Evolutionary conservation across 1,284 basidiomycete species (phyloP), one percentile per base, ranked within the genome.

Genomic region (Erythrobasidium hasegawianum): DNA sequence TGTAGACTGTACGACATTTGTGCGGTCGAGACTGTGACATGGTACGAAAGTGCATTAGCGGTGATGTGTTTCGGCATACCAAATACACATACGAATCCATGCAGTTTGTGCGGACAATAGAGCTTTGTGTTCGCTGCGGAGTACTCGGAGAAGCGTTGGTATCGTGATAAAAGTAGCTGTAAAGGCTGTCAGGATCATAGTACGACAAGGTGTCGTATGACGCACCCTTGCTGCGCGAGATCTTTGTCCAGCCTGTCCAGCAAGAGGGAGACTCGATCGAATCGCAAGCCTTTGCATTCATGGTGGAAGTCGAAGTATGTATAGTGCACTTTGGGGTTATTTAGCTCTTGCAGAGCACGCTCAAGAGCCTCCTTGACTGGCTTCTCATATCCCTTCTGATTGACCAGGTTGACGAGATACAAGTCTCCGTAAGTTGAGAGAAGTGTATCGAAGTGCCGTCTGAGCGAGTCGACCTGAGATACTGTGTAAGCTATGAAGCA

Each of bases 241-340:
- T 90, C 88, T 29, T 87, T 84, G 69, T 88, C 81, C 41, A 97
- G 78, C 60, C 83, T 82, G 66, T 91, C 88, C 45, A 97, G 83
- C 45, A 99, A 83, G 16, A 90, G 78, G 69, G 85, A 85, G 71
- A 99, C 90, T 57, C 91, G 85, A 75, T 98, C 91, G 84, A 93
- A 99, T 65, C 90, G 87, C 87, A 98, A 90, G 43, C 89, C 84
- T 76, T 87, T 90, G 82, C 95, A 97, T 78, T 97, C 93, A 72
- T 85, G 87, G 78, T 97, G 95, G 81, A 98, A 99, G 78, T 99
- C 96, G 76, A 96, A 99, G 81, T 97, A 97, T 69, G 89, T 83
- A 76, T 99, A 99, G 75, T 86, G 86, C 57, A 92, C 86, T 64
- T 78, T 76, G 33, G 73, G 68, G 22, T 76, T 73, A 11, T 70